A percentile compares a stretch with the other conserved stretches of the same genome.
phyloP scores from a whole-genome alignment of 305 asterid genomes.

The Solanum hybrid region DNA sequence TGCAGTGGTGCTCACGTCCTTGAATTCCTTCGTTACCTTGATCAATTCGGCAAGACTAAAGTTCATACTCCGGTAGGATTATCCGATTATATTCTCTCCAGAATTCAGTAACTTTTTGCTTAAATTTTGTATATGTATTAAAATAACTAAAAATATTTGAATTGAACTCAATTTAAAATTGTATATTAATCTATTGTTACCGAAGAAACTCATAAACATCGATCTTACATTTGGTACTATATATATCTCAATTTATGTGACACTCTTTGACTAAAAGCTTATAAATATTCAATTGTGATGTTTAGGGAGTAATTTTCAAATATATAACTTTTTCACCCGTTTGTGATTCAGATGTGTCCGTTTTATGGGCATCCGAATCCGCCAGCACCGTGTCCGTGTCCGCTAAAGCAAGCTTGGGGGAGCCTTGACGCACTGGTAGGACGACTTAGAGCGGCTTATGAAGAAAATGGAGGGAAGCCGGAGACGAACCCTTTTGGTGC shows the following conservation, averaged over 20 bases:
- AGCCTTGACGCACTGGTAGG: constrained; percentile 89
- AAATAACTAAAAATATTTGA: background rate
- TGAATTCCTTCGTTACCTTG: constrained; percentile 76
- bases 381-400: constrained; percentile 90
- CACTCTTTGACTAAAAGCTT: no score
- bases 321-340: background rate
- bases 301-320: no score
- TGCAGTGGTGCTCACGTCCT: constrained; percentile 96
- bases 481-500: constrained; percentile 86
- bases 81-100: background rate
- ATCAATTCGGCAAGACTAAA: constrained; percentile 83
- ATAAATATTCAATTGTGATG: background rate
- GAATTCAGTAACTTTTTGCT: background rate
- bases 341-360: constrained; percentile 37
- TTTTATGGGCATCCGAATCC: constrained; percentile 85
- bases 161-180: background rate
- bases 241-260: background rate
- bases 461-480: constrained; percentile 81
- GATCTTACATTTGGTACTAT: background rate
- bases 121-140: no score
- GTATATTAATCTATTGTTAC: background rate
- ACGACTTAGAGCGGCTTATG: constrained; percentile 74
- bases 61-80: constrained; percentile 44
- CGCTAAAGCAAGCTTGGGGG: constrained; percentile 91
- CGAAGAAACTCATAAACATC: background rate